Percentiles rank a stretch among this genome's conserved stretches.
Evolutionary conservation across 163 green algal genomes (phyloP).

Genomic region (Chlorella variabilis): DNA sequence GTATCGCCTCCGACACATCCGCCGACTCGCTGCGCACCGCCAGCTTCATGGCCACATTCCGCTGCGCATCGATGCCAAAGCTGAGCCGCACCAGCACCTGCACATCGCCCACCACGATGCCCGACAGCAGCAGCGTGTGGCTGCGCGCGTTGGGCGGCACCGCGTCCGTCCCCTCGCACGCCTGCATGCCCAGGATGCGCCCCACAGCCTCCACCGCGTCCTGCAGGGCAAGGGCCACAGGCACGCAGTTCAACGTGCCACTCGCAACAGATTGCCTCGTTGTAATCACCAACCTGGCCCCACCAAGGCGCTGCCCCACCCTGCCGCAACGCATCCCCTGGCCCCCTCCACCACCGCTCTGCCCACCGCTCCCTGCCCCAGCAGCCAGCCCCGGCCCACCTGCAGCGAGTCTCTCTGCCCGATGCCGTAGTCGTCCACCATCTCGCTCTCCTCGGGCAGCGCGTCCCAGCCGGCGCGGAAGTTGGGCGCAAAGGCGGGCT

Average conservation of each 20-base stretch:
- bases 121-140: slow-evolving; percentile 90
- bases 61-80: slow-evolving; percentile 92
- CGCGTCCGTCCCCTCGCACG: slow-evolving; percentile 86
- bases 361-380: background rate
- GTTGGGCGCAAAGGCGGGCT: slow-evolving; percentile 71
- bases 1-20: slow-evolving; percentile 84
- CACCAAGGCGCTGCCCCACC: no score
- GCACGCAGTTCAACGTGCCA: background rate
- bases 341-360: background rate
- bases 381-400: background rate
- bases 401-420: slow-evolving; percentile 83
- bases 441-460: slow-evolving; percentile 78
- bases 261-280: no score
- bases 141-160: slow-evolving; percentile 95
- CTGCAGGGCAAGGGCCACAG: background rate
- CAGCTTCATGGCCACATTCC: slow-evolving; percentile 98
- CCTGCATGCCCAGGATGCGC: slow-evolving; percentile 90
- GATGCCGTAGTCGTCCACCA: slow-evolving; percentile 94
- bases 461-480: slow-evolving; percentile 93
- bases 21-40: slow-evolving; percentile 77
- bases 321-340: no score
- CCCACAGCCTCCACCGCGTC: slow-evolving; percentile 95
- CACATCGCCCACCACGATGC: slow-evolving; percentile 80
- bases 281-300: no score
- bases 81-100: slow-evolving; percentile 77